phyloP scores from a whole-genome alignment of 768 basidiomycete genomes.

The Boletus edulis region DNA sequence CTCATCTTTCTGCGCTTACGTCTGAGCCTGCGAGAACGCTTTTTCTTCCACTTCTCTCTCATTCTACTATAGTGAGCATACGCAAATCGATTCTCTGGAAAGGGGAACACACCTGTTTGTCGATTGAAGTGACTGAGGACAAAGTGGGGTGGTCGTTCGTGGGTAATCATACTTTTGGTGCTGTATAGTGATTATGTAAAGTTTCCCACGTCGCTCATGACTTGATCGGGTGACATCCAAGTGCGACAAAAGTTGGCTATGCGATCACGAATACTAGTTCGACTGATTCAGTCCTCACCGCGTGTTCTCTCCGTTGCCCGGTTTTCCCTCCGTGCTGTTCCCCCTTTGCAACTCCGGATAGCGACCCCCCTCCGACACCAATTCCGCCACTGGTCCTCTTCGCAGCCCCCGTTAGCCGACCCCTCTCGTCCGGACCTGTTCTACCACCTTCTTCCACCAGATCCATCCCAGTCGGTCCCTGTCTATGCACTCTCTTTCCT shows the following conservation, averaged over 20 bases:
- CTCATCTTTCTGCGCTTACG: slow-evolving; percentile 97
- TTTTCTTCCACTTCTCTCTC: slow-evolving; percentile 99
- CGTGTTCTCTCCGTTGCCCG: neutral
- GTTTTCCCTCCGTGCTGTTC: neutral
- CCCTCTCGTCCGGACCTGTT: slow-evolving; percentile 63
- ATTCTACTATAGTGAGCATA: slow-evolving; percentile 44
- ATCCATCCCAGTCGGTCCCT: slow-evolving; percentile 40
- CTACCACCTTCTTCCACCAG: slow-evolving; percentile 55
- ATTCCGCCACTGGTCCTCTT: slow-evolving; percentile 14
- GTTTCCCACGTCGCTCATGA: slow-evolving; percentile 11
- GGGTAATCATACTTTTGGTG: slow-evolving; percentile 26
- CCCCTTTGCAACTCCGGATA: slow-evolving; percentile 2
- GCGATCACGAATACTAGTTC: slow-evolving; percentile 5
- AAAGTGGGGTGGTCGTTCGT: slow-evolving; percentile 8
- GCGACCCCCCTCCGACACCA: slow-evolving; percentile 3
- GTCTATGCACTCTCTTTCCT: slow-evolving; percentile 70
- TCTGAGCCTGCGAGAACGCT: slow-evolving; percentile 88
- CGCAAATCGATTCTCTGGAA: neutral
- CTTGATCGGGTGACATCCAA: slow-evolving; percentile 5
- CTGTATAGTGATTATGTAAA: slow-evolving; percentile 37
- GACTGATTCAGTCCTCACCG: neutral
- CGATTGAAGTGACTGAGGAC: slow-evolving; percentile 32
- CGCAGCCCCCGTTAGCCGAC: slow-evolving; percentile 39
- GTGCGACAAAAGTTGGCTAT: neutral
- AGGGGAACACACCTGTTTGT: slow-evolving; percentile 24